phyloP scores from a whole-genome alignment of 2,329 filamentous ascomycete species.

The Zasmidium citrigriseum region DNA sequence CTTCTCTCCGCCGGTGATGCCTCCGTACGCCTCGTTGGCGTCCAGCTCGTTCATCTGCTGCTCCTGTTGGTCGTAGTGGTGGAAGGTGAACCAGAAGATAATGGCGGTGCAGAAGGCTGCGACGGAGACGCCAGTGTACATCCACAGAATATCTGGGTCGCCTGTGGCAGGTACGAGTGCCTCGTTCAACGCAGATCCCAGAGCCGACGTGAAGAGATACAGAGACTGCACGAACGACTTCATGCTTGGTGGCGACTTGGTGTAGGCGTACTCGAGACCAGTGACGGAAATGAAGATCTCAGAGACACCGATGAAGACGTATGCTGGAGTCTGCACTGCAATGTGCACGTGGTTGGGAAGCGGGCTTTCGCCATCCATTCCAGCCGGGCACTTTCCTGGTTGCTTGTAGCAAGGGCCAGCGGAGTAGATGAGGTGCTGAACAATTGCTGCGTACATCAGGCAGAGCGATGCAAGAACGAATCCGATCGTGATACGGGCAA shows the following conservation, averaged over 20 bases:
- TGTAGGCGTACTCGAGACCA: conserved; percentile 50
- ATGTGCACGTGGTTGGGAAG: conserved; percentile 48
- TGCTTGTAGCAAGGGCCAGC: conserved; percentile 54
- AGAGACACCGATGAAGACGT: conserved; percentile 46
- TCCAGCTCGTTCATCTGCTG: conserved; percentile 54
- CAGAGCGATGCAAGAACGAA: conserved; percentile 56
- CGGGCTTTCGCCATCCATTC: conserved; percentile 29
- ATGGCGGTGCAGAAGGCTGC: conserved; percentile 24
- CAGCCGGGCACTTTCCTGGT: conserved; percentile 42
- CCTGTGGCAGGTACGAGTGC: conserved; percentile 61
- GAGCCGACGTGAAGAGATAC: conserved; percentile 62
- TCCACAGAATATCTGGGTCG: conserved; percentile 67
- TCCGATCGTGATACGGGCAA: conserved; percentile 56
- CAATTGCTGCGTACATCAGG: conserved; percentile 57
- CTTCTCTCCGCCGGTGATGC: neutral
- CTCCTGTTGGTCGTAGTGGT: conserved; percentile 50
- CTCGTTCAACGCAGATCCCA: conserved; percentile 61
- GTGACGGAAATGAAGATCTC: conserved; percentile 52
- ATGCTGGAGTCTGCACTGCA: conserved; percentile 47
- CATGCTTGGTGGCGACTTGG: conserved; percentile 49
- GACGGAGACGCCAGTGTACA: conserved; percentile 43
- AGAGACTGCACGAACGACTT: conserved; percentile 55
- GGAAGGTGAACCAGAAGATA: conserved; percentile 33
- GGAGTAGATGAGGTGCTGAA: conserved; percentile 59
- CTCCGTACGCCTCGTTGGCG: conserved; percentile 11